phyloP scores from a whole-genome alignment of 2,329 filamentous ascomycete genomes.

The Xylariomycetidae sp. region DNA sequence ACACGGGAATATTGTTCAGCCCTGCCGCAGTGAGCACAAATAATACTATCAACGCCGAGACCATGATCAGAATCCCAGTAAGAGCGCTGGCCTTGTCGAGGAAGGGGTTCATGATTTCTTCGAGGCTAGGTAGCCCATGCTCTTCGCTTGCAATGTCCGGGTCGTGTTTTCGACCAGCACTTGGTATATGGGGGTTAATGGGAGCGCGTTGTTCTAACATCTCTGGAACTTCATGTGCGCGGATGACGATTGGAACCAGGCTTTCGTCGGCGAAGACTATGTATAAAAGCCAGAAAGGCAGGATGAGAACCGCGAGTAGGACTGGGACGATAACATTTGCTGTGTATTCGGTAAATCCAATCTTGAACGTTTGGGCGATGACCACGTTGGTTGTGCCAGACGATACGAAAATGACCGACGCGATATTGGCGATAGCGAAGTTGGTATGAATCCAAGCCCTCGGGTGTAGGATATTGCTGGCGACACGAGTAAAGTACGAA shows the following conservation, averaged over 20 bases:
- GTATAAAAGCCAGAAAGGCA: not conserved
- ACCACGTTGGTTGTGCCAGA: slow-evolving; percentile 1
- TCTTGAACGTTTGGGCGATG: slow-evolving; percentile 1
- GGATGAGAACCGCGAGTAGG: not conserved
- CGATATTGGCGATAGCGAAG: slow-evolving; percentile 1
- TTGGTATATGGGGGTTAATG: not conserved
- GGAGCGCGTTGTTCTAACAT: not conserved
- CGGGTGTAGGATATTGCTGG: not conserved
- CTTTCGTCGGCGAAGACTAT: not conserved
- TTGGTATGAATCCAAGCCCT: slow-evolving; percentile 1
- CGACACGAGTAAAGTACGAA: not conserved
- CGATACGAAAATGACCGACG: slow-evolving; percentile 1
- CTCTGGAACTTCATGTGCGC: not conserved
- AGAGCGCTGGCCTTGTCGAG: slow-evolving; percentile 1
- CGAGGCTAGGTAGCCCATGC: not conserved
- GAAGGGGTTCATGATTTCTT: slow-evolving; percentile 1
- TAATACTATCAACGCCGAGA: not conserved
- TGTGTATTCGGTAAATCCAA: slow-evolving; percentile 1
- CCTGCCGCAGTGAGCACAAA: not conserved
- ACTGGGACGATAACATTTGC: not conserved
- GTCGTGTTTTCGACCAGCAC: not conserved
- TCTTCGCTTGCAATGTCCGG: not conserved
- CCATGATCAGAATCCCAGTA: not conserved
- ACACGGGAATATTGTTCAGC: slow-evolving; percentile 1
- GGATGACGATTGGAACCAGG: not conserved